Conservation (phyloP, 371 early-diverging fungal genomes). For the Mortierella sp. region DNA sequence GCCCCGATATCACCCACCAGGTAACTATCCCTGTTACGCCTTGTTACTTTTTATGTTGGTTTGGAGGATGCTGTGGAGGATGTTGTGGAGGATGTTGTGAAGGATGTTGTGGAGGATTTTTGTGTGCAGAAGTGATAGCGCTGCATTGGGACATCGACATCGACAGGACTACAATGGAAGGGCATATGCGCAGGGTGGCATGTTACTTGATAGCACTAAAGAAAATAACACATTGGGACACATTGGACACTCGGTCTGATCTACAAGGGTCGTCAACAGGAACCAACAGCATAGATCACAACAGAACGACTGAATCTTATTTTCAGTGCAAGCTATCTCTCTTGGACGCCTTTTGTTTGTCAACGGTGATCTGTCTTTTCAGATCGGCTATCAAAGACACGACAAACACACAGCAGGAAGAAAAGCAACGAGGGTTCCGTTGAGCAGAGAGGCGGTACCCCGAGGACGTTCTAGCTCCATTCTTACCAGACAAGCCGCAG, state of each 20-base stretch:
- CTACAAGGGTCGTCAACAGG: not conserved
- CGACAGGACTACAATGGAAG: not conserved
- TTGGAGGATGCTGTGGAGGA: not conserved
- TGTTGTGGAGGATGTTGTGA: not conserved
- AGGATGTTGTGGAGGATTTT: not conserved
- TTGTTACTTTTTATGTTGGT: not conserved
- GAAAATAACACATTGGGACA: too few relatives aligned
- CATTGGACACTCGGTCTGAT: not conserved
- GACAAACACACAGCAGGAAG: not conserved
- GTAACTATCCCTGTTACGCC: conserved; percentile 55
- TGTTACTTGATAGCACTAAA: too few relatives aligned
- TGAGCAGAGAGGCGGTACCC: not conserved
- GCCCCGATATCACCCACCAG: conserved; percentile 99
- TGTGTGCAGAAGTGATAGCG: too few relatives aligned
- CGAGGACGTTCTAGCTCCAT: not conserved
- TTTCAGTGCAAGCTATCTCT: not conserved
- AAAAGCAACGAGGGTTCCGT: not conserved
- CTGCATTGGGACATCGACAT: not conserved
- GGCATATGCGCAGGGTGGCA: not conserved
- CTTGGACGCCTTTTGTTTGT: not conserved
- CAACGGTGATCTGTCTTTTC: not conserved
- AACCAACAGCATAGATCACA: not conserved
- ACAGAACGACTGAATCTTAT: not conserved
- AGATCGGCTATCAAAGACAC: conserved; percentile 8
- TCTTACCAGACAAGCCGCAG: not conserved